Base-by-base conservation (phyloP, 495 filamentous ascomycete genomes). In the Penicillium antarcticum region DNA sequence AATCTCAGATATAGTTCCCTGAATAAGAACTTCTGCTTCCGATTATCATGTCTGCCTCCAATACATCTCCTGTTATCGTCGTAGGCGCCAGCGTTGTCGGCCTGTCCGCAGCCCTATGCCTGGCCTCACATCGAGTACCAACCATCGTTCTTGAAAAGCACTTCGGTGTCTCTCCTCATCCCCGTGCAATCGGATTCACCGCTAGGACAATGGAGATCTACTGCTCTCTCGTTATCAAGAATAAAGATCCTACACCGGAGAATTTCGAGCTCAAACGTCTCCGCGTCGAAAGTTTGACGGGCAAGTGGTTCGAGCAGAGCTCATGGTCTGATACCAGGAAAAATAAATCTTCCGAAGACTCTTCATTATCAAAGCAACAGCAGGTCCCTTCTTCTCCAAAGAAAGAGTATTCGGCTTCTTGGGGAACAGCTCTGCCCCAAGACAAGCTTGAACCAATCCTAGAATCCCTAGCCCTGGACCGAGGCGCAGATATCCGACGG, bases 151-250 rank as follows among this genome's bases (percentile, higher is more conserved):
- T 72, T 18, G 69, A 71, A 42, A 64, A 62, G 26, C 66, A 69
- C 38, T 35, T 52, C 0, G 53, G 54, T 0, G 58, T 58, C 19
- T 65, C 62, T 1, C 45, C 45, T 10, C 68, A 71, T 26, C 70
- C 70, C 2, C 62, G 65, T 11, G 67, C 67, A 10, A 61, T 68
- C 14, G 65, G 67, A 7, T 62, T 70, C 33, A 70, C 61, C 0
- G 39, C 65, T 3, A 63, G 70, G 14, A 70, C 63, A 3, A 67
- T 72, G 58, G 70, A 73, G 33, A 61, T 70, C 2, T 72, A 55
- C 41, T 61, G 61, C 4, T 31, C 32, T 10, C 42, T 70, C 7
- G 63, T 58, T 2, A 52, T 73, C 9, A 64, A 62, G 7, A 60
- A 64, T 16, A 37, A 50, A 9, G 57, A 69, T 11, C 63, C 63